Evolutionary conservation across 2,329 filamentous ascomycete species (phyloP).

Genomic region (Aaosphaeria pasadenensis): DNA sequence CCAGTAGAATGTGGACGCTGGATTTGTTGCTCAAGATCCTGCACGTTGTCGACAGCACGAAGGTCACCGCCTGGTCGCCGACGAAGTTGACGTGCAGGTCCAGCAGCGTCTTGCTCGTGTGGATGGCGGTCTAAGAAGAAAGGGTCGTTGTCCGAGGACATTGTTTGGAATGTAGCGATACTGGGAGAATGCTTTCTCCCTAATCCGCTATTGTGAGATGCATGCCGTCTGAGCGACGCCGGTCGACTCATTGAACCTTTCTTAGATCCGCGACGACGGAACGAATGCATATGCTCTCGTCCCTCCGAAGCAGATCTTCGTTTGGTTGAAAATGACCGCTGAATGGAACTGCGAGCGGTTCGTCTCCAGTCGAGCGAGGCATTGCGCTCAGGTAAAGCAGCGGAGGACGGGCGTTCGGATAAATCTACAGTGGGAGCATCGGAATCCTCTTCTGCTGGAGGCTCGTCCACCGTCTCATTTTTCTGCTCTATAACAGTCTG

Average conservation of each 20-base stretch:
- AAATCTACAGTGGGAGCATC: background rate
- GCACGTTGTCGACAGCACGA: constrained; percentile 44
- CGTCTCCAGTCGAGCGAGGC: constrained; percentile 12
- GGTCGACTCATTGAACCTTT: constrained; percentile 25
- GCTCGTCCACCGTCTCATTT: background rate
- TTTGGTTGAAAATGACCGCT: constrained; percentile 15
- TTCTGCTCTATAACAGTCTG: background rate
- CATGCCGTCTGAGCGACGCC: constrained; percentile 52
- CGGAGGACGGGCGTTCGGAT: too few species aligned
- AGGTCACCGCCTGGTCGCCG: constrained; percentile 49
- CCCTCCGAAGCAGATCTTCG: constrained; percentile 30
- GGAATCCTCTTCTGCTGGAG: background rate
- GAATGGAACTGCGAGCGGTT: constrained; percentile 15
- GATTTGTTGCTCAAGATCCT: constrained; percentile 40
- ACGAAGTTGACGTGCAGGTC: constrained; percentile 40
- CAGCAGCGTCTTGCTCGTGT: constrained; percentile 13
- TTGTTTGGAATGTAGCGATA: constrained; percentile 52
- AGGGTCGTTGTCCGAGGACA: constrained; percentile 42
- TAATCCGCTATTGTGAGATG: constrained; percentile 59
- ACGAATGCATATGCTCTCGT: constrained; percentile 31
- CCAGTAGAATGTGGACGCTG: constrained; percentile 48
- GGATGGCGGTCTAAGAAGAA: constrained; percentile 34
- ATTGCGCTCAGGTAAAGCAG: constrained; percentile 3
- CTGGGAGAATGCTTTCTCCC: constrained; percentile 53
- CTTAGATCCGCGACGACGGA: constrained; percentile 30